Evolutionary conservation across 192 early-diverging fungal genomes (phyloP).

Genomic region (Umbelopsis sp.): DNA sequence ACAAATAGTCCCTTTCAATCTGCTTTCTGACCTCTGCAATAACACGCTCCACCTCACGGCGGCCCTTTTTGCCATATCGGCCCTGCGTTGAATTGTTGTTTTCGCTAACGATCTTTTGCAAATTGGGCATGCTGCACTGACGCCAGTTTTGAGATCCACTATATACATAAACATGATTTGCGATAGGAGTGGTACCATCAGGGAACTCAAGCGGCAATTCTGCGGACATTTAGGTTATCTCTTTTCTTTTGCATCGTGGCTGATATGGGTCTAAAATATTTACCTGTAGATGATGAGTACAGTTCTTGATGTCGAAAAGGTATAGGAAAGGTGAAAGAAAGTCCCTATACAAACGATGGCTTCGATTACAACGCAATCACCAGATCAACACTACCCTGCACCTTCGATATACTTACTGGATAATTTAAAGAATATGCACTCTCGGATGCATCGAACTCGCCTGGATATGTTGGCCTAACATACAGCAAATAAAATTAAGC

Average conservation of each 20-base stretch:
- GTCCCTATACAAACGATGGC: conserved; percentile 44
- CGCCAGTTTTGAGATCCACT: conserved; percentile 56
- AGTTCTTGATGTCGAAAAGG: conserved; percentile 57
- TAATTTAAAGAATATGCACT: conserved; percentile 68
- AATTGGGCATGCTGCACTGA: conserved; percentile 41
- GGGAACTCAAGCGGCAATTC: conserved; percentile 74
- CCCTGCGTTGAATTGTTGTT: conserved; percentile 32
- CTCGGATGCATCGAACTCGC: conserved; percentile 55
- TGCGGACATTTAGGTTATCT: not conserved
- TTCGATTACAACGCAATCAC: too few species aligned
- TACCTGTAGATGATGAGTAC: conserved; percentile 54
- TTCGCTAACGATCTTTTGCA: conserved; percentile 39
- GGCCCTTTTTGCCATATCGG: conserved; percentile 40
- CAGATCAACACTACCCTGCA: too few species aligned
- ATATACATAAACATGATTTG: conserved; percentile 63
- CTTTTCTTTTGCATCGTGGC: not conserved
- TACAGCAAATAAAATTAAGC: not conserved
- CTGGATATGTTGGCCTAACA: conserved; percentile 61
- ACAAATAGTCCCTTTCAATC: not conserved
- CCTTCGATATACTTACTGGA: conserved; percentile 52
- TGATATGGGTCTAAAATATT: not conserved
- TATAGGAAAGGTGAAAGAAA: conserved; percentile 75
- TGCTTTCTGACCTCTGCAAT: conserved; percentile 47
- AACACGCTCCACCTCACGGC: conserved; percentile 49
- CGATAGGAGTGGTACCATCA: conserved; percentile 74